Evolutionary conservation across 148 eudicot species (phyloP).

Genomic region (Simmondsia chinensis): DNA sequence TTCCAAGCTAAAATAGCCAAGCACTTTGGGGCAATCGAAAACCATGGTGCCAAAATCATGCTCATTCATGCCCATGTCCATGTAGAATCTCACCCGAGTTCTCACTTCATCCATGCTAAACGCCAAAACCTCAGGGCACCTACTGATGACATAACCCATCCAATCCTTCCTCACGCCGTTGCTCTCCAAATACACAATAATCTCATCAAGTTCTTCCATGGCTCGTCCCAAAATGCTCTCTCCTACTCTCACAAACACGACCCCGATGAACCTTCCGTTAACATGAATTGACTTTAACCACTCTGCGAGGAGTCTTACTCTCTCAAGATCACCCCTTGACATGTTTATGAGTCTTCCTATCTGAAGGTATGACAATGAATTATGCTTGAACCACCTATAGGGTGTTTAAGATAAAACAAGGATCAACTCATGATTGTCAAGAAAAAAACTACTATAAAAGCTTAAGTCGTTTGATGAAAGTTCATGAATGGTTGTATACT

Average conservation of each 20-base stretch:
- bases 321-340: constrained; percentile 57
- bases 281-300: constrained; percentile 77
- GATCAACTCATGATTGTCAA: neutral
- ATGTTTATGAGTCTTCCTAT: constrained; percentile 70
- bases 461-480: too few species aligned
- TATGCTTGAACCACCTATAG: constrained; percentile 94
- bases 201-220: constrained; percentile 64
- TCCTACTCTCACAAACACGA: constrained; percentile 54
- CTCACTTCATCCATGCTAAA: constrained; percentile 70
- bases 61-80: constrained; percentile 80
- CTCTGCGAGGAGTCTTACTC: constrained; percentile 36
- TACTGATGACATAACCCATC: constrained; percentile 80
- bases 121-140: constrained; percentile 72
- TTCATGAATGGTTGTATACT: too few species aligned
- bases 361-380: constrained; percentile 75
- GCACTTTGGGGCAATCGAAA: constrained; percentile 76
- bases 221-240: constrained; percentile 39
- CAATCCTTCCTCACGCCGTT: constrained; percentile 75
- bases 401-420: constrained; percentile 1
- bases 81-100: constrained; percentile 52
- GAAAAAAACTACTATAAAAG: neutral
- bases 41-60: constrained; percentile 98
- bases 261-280: constrained; percentile 67
- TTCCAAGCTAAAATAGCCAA: constrained; percentile 67
- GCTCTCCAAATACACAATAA: constrained; percentile 54